Evolutionary conservation across 2,329 filamentous ascomycete species (phyloP), one percentile per base, ranked within the genome.

Genomic region (Ilyonectria sp.): DNA sequence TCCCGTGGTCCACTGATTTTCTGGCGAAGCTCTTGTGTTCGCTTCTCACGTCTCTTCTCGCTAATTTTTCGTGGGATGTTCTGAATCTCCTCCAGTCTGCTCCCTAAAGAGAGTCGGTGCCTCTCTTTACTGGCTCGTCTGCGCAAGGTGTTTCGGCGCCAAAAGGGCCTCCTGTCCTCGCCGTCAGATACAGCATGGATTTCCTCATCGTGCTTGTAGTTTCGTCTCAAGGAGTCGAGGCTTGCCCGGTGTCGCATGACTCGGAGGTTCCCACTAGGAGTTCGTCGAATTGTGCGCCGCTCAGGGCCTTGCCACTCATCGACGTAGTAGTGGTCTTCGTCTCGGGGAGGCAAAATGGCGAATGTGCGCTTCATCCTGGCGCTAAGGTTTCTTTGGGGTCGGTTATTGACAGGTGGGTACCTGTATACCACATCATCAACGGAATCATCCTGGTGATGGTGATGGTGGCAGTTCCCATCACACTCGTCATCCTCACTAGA

Each of bases 1-100:
- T 89, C 86, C 26, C 80, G 84, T 0, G 90, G 90, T 6, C 83
- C 85, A 67, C 88, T 90, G 50, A 92, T 92, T 77, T 85, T 90
- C 70, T 86, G 81, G 8, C 89, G 83, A 60, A 92, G 81, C 74
- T 89, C 88, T 65, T 87, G 83, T 23, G 85, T 86, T 58, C 90
- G 82, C 79, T 88, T 90, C 79, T 90, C 87, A 26, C 88, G 84
- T 58, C 87, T 82, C 69, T 84, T 84, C 73, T 92, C 90, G 74
- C 87, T 90, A 17, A 91, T 72, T 54, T 85, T 84, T 17, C 86
- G 83, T 37, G 86, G 84, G 4, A 91, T 77, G 29, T 86, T 87
- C 50, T 86, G 85, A 47, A 88, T 80, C 63, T 85, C 85, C 59
- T 86, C 87, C 10, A 90, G 75, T 62, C 82, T 86, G 29, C 85